These are phyloP conservation scores for Sphenostylis stenocarpa DNA, from an alignment of 306 rosid genomes.

Conservation along the genomic window DNA sequence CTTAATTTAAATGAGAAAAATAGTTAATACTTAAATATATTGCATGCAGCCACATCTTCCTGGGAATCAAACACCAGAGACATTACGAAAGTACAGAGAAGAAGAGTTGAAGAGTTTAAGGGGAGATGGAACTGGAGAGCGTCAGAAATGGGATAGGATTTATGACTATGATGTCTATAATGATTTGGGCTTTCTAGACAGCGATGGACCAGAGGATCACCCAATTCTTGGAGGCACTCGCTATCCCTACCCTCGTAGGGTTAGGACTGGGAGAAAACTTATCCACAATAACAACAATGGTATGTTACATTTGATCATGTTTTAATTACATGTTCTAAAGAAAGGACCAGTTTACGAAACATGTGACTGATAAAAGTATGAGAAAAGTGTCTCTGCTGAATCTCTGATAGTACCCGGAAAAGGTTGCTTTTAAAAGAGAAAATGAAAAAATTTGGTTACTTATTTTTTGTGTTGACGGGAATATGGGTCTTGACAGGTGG, in stretches of 20 bases:
- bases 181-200: slow-evolving; percentile 55
- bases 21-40: not conserved
- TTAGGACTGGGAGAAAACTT: slow-evolving; percentile 52
- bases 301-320: slow-evolving; percentile 26
- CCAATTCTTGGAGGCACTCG: slow-evolving; percentile 36
- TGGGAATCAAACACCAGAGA: slow-evolving; percentile 52
- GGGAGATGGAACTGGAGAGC: slow-evolving; percentile 64
- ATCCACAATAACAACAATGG: not conserved
- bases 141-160: slow-evolving; percentile 55
- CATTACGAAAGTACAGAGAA: slow-evolving; percentile 41
- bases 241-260: slow-evolving; percentile 69
- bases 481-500: slow-evolving; percentile 30
- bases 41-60: slow-evolving; percentile 60
- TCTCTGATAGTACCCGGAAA: too few relatives aligned
- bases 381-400: not conserved
- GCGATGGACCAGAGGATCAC: not conserved
- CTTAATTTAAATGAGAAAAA: not conserved
- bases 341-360: not conserved
- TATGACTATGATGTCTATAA: slow-evolving; percentile 73
- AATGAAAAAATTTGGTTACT: too few relatives aligned
- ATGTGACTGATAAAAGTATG: not conserved
- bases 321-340: too few relatives aligned
- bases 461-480: too few relatives aligned
- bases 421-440: too few relatives aligned
- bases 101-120: slow-evolving; percentile 55